These are phyloP conservation scores for Fagus crenata DNA, from an alignment of 306 rosid genomes.

Conservation along the genomic window DNA sequence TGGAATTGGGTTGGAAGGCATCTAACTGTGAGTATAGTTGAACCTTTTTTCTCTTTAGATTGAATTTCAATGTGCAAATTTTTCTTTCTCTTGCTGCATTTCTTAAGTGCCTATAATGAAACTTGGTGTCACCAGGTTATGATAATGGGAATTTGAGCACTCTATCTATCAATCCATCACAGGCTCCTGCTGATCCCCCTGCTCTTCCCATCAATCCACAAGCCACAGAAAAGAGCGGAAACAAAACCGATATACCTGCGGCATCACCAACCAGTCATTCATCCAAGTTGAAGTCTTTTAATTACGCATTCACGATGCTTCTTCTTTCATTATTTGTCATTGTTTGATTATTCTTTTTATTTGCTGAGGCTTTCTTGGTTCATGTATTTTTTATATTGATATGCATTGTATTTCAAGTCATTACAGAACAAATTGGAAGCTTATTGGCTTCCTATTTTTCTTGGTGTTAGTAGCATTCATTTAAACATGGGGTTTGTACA, in stretches of 20 bases:
- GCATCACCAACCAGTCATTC: constrained; percentile 33
- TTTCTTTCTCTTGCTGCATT: background rate
- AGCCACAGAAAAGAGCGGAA: constrained; percentile 33
- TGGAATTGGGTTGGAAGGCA: constrained; percentile 67
- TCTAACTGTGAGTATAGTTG: constrained; percentile 63
- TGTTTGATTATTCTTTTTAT: constrained; percentile 38
- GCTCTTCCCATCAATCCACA: constrained; percentile 44
- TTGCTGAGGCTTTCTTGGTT: constrained; percentile 14
- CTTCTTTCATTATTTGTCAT: constrained; percentile 42
- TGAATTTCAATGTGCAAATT: background rate
- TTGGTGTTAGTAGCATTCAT: constrained; percentile 24
- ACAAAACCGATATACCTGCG: constrained; percentile 24
- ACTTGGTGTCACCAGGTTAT: constrained; percentile 51
- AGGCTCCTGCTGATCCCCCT: constrained; percentile 46
- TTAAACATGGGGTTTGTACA: constrained; percentile 39
- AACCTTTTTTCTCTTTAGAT: background rate
- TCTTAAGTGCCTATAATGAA: constrained; percentile 15
- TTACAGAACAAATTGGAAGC: constrained; percentile 26
- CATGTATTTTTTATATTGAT: constrained; percentile 29
- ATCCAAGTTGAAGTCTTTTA: constrained; percentile 36
- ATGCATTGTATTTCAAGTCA: constrained; percentile 16
- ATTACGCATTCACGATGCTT: constrained; percentile 26
- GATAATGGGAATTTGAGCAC: constrained; percentile 36
- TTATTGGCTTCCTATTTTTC: constrained; percentile 30
- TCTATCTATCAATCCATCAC: constrained; percentile 35